A percentile compares a stretch with the other conserved stretches of the same genome.
Evolutionary conservation across 305 asterid genomes (phyloP).

Genomic region (Euphrasia arctica): DNA sequence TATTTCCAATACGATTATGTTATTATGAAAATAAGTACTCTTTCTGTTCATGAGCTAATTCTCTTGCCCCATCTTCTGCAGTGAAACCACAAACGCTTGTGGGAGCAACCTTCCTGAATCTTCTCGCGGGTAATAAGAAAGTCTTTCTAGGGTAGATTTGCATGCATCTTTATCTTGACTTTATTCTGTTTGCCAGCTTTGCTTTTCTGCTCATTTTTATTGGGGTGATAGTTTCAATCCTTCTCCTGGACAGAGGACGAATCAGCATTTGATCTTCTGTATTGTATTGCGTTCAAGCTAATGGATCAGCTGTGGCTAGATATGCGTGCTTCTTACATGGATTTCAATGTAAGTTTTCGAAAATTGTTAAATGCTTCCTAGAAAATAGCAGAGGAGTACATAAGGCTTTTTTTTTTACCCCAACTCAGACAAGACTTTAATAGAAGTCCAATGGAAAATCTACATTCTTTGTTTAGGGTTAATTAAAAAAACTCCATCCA

Average conservation of each 20-base stretch:
- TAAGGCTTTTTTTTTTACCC: background rate
- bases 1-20: background rate
- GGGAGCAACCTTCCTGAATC: slow-evolving; percentile 93
- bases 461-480: background rate
- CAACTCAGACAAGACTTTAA: background rate
- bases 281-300: slow-evolving; percentile 90
- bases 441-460: background rate
- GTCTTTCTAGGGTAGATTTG: background rate
- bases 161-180: background rate
- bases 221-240: slow-evolving; percentile 14
- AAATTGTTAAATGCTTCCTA: background rate
- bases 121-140: slow-evolving; percentile 69
- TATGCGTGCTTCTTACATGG: slow-evolving; percentile 98
- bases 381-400: background rate
- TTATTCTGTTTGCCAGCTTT: background rate
- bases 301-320: slow-evolving; percentile 93
- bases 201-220: slow-evolving; percentile 16
- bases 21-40: slow-evolving; percentile 8
- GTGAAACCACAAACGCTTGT: slow-evolving; percentile 85
- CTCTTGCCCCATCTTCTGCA: slow-evolving; percentile 38
- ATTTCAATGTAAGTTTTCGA: slow-evolving; percentile 67
- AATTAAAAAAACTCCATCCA: background rate
- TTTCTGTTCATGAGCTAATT: slow-evolving; percentile 25
- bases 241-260: slow-evolving; percentile 61
- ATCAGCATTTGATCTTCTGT: slow-evolving; percentile 88